These are phyloP conservation scores for Eucalyptus leucophloia DNA, from an alignment of 345 rosid genomes.

Conservation along the genomic window DNA sequence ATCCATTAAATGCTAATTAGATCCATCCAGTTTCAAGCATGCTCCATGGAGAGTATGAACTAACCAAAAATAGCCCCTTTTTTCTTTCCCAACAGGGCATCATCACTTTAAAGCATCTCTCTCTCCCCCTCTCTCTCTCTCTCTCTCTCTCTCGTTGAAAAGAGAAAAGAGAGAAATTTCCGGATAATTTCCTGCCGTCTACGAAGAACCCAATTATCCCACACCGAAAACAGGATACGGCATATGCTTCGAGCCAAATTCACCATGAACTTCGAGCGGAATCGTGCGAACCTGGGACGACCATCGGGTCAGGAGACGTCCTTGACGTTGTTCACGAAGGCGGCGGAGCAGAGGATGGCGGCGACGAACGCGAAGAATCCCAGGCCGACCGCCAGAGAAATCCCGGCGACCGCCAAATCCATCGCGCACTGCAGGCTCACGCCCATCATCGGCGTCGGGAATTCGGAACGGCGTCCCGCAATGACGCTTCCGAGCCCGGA, in stretches of 20 bases:
- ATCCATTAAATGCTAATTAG: neutral
- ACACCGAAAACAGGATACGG: neutral
- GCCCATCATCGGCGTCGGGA: constrained; percentile 9
- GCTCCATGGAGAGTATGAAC: neutral
- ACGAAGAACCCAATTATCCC: neutral
- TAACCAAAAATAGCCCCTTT: neutral
- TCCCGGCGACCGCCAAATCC: constrained; percentile 66
- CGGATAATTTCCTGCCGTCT: neutral
- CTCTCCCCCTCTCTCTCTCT: neutral
- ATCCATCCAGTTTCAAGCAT: neutral
- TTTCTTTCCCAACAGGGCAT: neutral
- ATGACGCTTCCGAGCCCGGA: neutral
- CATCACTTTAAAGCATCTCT: neutral
- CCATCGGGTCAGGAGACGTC: neutral
- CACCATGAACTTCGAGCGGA: neutral
- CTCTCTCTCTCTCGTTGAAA: neutral
- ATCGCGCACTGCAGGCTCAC: constrained; percentile 39
- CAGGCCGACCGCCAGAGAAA: constrained; percentile 65
- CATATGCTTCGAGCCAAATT: neutral
- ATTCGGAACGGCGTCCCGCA: neutral
- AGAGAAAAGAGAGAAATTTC: neutral
- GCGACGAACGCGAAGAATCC: constrained; percentile 63
- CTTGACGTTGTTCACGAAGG: constrained; percentile 69
- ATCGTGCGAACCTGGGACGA: neutral
- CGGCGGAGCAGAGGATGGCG: constrained; percentile 64